These are phyloP conservation scores for Pythium phragmitis DNA, from an alignment of 352 stramenopile species.

Conservation along the genomic window DNA sequence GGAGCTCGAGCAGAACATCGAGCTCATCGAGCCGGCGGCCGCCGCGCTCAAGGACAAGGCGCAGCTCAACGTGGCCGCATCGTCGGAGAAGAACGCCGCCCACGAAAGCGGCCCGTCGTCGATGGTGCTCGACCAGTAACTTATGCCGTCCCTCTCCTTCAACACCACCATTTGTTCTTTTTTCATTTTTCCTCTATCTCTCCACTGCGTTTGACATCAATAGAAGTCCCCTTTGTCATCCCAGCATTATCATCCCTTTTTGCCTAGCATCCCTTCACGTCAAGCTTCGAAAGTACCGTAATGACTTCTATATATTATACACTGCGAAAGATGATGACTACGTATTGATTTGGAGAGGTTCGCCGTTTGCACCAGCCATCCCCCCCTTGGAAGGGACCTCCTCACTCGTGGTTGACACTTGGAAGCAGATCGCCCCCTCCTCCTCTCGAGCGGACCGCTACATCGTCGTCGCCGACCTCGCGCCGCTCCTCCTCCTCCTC, in stretches of 20 bases:
- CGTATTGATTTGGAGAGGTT: conserved; percentile 19
- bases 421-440: neutral
- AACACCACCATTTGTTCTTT: neutral
- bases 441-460: neutral
- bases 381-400: neutral
- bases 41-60: conserved; percentile 70
- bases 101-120: conserved; percentile 56
- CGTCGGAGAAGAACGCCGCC: conserved; percentile 63
- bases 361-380: conserved; percentile 31
- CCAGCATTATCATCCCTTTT: neutral
- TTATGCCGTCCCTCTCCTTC: conserved; percentile 17
- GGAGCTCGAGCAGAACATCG: conserved; percentile 85
- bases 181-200: neutral
- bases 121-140: conserved; percentile 89
- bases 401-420: conserved; percentile 7
- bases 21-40: conserved; percentile 78
- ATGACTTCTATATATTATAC: conserved; percentile 1
- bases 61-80: conserved; percentile 66
- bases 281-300: conserved; percentile 18
- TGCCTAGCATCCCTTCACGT: neutral
- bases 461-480: neutral
- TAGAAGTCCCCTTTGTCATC: neutral
- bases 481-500: conserved; percentile 1
- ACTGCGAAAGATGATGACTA: neutral
- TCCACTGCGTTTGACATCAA: neutral